Evolutionary conservation across 1,139 yeast species (phyloP).

Genomic region (Petasospora rhodanensis): DNA sequence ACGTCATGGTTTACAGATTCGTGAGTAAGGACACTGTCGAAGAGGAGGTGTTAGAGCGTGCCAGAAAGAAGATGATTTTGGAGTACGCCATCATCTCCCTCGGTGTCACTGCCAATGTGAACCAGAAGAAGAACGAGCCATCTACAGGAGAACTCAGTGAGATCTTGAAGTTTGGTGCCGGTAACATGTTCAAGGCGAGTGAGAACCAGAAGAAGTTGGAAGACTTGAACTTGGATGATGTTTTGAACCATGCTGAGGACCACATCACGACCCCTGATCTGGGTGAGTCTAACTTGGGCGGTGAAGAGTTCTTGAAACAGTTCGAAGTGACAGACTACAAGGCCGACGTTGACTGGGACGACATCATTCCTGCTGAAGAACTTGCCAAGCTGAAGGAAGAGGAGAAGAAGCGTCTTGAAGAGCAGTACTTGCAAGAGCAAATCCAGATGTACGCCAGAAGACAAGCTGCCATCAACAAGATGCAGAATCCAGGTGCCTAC

Average conservation of each 20-base stretch:
- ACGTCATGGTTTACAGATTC: constrained; percentile 94
- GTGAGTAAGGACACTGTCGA: constrained; percentile 97
- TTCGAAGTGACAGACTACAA: constrained; percentile 98
- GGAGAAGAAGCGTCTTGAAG: constrained; percentile 82
- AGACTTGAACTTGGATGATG: constrained; percentile 93
- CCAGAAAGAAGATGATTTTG: constrained; percentile 94
- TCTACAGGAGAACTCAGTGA: constrained; percentile 82
- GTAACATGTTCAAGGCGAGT: constrained; percentile 86
- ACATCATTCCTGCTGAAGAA: constrained; percentile 95
- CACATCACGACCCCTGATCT: constrained; percentile 94
- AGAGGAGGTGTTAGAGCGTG: constrained; percentile 94
- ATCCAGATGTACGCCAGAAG: constrained; percentile 82
- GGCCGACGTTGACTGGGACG: constrained; percentile 99
- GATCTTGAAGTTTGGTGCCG: constrained; percentile 96
- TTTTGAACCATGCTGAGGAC: constrained; percentile 94
- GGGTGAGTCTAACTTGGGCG: constrained; percentile 95
- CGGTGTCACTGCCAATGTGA: constrained; percentile 72
- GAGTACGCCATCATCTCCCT: constrained; percentile 96
- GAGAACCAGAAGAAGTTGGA: constrained; percentile 95
- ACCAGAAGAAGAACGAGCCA: constrained; percentile 59
- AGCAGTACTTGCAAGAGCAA: constrained; percentile 82
- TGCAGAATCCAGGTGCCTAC: constrained; percentile 37
- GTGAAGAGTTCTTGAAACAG: constrained; percentile 95
- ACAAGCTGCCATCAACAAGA: constrained; percentile 63
- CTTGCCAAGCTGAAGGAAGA: constrained; percentile 84